These are phyloP conservation scores for Suillus bovinus DNA, from an alignment of 768 basidiomycete species.

Conservation along the genomic window DNA sequence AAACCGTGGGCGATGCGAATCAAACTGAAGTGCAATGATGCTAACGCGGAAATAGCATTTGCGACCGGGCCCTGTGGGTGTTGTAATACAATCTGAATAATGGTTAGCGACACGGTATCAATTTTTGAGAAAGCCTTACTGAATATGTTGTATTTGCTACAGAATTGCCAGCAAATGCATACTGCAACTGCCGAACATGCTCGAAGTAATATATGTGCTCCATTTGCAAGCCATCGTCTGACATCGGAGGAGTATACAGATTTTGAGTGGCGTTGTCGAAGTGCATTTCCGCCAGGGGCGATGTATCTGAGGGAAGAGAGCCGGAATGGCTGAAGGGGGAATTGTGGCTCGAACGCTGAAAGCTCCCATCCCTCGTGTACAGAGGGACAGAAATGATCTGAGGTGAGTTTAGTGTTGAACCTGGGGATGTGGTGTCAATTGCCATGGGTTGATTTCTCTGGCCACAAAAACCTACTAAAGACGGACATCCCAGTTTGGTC, in stretches of 20 bases:
- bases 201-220: conserved; percentile 78
- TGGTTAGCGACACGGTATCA: conserved; percentile 13
- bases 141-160: conserved; percentile 65
- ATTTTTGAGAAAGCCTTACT: conserved; percentile 42
- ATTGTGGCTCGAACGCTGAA: conserved; percentile 30
- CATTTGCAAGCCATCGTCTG: conserved; percentile 47
- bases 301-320: conserved; percentile 35
- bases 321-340: conserved; percentile 37
- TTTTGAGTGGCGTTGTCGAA: conserved; percentile 37
- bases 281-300: conserved; percentile 31
- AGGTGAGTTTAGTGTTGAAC: conserved; percentile 32
- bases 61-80: conserved; percentile 73
- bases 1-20: conserved; percentile 63
- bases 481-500: conserved; percentile 28
- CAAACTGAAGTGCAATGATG: conserved; percentile 66
- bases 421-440: conserved; percentile 20
- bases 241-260: conserved; percentile 29
- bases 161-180: conserved; percentile 60
- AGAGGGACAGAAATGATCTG: conserved; percentile 27
- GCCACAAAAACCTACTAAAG: conserved; percentile 24
- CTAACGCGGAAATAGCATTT: conserved; percentile 74
- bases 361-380: conserved; percentile 21
- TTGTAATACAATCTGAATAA: conserved; percentile 47
- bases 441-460: not conserved
- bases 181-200: conserved; percentile 66